Evolutionary conservation across 805 yeast species (phyloP), one percentile per base, ranked within the genome.

Genomic region (Ogataea nitratoaversa): DNA sequence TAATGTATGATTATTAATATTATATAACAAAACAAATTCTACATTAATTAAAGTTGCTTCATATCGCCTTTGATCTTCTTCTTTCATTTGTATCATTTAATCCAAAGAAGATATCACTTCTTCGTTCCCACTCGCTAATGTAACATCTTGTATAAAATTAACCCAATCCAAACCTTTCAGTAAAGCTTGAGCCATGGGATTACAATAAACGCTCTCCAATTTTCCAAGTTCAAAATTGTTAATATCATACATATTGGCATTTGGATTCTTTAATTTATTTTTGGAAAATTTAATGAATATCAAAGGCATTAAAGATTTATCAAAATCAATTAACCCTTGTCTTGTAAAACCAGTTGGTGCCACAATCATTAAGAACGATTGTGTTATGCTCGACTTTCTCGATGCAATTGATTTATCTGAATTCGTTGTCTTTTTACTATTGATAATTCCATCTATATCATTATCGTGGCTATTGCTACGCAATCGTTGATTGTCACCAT

Each of bases 341-440:
- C 62, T 54, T 0, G 82, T 73, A 37, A 75, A 58, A 0, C 68
- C 65, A 9, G 65, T 60, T 3, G 80, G 75, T 8, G 76, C 62
- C 5, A 71, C 71, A 20, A 78, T 51, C 57, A 76, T 63, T 49
- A 72, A 63, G 53, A 53, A 65, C 9, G 48, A 42, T 28, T 43
- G 45, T 5, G 46, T 38, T 11, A 24, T 25, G 5, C 19, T 25
- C n/a, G 35, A n/a, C 11, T 16, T 33, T 23, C 5, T 37, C 18
- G 17, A 18, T 9, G 30, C 48, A 36, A 22, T 29, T 16, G 14
- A 23, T 31, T 34, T 34, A 17, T 16, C 16, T 5, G 5, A 8
- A 17, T 7, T 19, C 34, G 17, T 18, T 8, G 12, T 31, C 16
- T 16, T 31, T 25, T 19, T 31, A n/a, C 30, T 32, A 12, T 19